Conservation (phyloP, 2,329 filamentous ascomycete genomes). For the Lomentospora prolificans region DNA sequence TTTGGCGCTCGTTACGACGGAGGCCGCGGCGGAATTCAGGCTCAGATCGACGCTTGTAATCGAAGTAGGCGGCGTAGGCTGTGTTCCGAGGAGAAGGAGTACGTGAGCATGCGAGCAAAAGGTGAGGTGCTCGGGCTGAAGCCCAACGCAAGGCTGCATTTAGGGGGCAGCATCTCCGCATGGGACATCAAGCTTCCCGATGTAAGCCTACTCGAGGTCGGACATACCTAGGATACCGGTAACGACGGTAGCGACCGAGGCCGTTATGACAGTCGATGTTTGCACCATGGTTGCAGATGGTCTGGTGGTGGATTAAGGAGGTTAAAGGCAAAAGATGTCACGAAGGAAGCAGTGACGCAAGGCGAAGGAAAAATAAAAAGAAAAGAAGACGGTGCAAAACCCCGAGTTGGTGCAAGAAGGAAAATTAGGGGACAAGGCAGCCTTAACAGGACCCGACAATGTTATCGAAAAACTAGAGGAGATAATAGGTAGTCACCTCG, state of each 20-base stretch:
- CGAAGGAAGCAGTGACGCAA: background rate
- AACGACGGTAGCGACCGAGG: conserved; percentile 50
- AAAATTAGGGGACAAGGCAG: too few species aligned
- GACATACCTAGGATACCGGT: conserved; percentile 51
- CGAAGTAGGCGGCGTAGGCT: conserved; percentile 62
- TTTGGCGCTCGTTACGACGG: conserved; percentile 66
- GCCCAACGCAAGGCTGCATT: too few species aligned
- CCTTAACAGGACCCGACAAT: too few species aligned
- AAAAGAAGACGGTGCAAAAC: background rate
- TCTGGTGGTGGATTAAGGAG: conserved; percentile 9
- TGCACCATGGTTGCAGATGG: conserved; percentile 31
- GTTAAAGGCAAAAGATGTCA: conserved; percentile 7
- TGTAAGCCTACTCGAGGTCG: too few species aligned
- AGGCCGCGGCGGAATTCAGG: conserved; percentile 57
- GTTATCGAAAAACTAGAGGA: background rate
- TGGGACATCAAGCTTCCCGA: too few species aligned
- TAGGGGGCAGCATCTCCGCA: too few species aligned
- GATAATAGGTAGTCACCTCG: background rate
- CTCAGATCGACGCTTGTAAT: conserved; percentile 54
- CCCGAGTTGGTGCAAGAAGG: too few species aligned
- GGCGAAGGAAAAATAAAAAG: background rate
- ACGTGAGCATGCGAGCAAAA: background rate
- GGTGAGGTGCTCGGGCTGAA: conserved; percentile 4
- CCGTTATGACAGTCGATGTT: conserved; percentile 46
- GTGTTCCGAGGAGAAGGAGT: conserved; percentile 10